Evolutionary conservation across 2,329 filamentous ascomycete genomes (phyloP), one percentile per base, ranked within the genome.

Genomic region (Hypoxylon sp.): DNA sequence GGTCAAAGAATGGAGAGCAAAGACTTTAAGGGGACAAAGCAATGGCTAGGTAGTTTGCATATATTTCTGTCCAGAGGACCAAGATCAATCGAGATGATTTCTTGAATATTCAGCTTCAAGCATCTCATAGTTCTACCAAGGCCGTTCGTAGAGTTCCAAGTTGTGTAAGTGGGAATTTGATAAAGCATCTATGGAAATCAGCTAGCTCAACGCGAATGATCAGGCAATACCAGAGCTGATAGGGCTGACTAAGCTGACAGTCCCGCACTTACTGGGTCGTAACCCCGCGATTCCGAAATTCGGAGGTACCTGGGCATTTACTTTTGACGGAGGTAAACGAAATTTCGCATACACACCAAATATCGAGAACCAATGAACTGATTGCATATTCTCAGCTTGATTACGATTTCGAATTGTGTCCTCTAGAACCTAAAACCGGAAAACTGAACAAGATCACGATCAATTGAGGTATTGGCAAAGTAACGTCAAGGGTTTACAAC

Each of bases 271-370:
- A 52, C 46, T 50, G 22, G 46, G 29, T 39, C 24, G 44, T 51
- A 55, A 64, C 69, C 69, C 69, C 63, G 66, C 66, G 63, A 53
- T 65, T 71, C 69, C 69, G 69, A 59, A 61, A 1, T 26, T 71
- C 69, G 69, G 69, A 70, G 67, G 47, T 17, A 54, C 6, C 24
- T 42, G 37, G 55, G 29, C 42, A 24, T 11, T 63, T 46, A 17
- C 14, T 22, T 19, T 17, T 11, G 10, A 44, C 39, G 10, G 46
- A 55, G n/a, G 48, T 46, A n/a, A n/a, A 59, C 52, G 37, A 60
- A 69, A 63, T 63, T 66, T 59, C 22, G 37, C 60, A 52, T 44
- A 13, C 29, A 26, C 42, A 63, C 55, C 52, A 63, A 71, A 37
- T 46, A 39, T 19, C 35, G 4, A 63, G 63, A 61, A 17, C 63